phyloP scores from a whole-genome alignment of 345 rosid genomes.

The Euphorbia lathyris region DNA sequence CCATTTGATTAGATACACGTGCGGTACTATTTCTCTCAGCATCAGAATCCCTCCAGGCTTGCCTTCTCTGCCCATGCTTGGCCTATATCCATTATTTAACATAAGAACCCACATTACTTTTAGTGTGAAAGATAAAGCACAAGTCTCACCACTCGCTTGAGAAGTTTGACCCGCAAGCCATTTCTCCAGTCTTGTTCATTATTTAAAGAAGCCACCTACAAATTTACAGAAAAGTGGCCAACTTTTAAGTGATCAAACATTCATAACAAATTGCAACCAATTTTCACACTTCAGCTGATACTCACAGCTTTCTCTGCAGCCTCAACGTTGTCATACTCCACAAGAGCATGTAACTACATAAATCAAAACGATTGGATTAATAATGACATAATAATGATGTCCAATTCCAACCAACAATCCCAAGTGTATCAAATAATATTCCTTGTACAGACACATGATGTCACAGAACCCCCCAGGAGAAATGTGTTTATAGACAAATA shows the following conservation, averaged over 20 bases:
- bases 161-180: constrained; percentile 84
- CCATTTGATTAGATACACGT: constrained; percentile 39
- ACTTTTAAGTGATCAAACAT: constrained; percentile 9
- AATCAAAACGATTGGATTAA: constrained; percentile 13
- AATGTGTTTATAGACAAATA: not conserved
- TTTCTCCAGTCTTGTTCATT: constrained; percentile 90
- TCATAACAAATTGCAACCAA: not conserved
- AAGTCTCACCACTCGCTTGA: constrained; percentile 51
- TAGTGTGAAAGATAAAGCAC: not conserved
- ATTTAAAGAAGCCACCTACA: constrained; percentile 73
- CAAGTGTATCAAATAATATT: not conserved
- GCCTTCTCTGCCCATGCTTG: constrained; percentile 58
- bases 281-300: constrained; percentile 7
- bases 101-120: constrained; percentile 3
- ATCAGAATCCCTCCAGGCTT: constrained; percentile 54
- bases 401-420: not conserved
- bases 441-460: not conserved
- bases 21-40: constrained; percentile 44
- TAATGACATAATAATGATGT: not conserved
- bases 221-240: constrained; percentile 18
- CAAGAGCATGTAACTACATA: constrained; percentile 74
- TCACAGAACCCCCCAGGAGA: not conserved
- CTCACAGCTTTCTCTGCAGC: constrained; percentile 94
- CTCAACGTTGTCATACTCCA: constrained; percentile 77
- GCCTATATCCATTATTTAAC: constrained; percentile 34